Conservation (phyloP, 768 basidiomycete species). For the Rhodotorula paludigena region DNA sequence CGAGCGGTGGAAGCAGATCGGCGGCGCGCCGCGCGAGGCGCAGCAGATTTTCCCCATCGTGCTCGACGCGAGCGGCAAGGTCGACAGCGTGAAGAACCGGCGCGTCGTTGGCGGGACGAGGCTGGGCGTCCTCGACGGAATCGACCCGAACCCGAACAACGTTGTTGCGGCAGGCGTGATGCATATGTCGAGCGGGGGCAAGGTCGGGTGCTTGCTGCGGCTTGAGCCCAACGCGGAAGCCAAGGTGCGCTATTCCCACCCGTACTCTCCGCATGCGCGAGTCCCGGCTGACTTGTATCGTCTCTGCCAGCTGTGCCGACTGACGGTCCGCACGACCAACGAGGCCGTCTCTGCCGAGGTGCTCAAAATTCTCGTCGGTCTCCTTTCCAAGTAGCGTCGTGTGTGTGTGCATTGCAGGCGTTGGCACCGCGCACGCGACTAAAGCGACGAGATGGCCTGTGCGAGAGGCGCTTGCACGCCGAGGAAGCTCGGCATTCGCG, state of each 20-base stretch:
- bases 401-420: not conserved
- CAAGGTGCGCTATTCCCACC: slow-evolving; percentile 57
- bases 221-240: slow-evolving; percentile 94
- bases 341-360: slow-evolving; percentile 62
- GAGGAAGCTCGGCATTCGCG: too few relatives aligned
- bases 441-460: too few relatives aligned
- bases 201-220: slow-evolving; percentile 88
- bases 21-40: slow-evolving; percentile 86
- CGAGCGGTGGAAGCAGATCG: slow-evolving; percentile 96
- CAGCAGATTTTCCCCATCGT: slow-evolving; percentile 79
- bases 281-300: not conserved
- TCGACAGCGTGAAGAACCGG: slow-evolving; percentile 68
- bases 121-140: slow-evolving; percentile 69
- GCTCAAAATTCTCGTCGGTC: slow-evolving; percentile 25
- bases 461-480: too few relatives aligned
- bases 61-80: slow-evolving; percentile 60
- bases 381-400: slow-evolving; percentile 10
- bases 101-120: slow-evolving; percentile 73
- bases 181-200: slow-evolving; percentile 83
- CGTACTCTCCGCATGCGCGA: not conserved
- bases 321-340: slow-evolving; percentile 92
- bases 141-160: slow-evolving; percentile 93
- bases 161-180: slow-evolving; percentile 92
- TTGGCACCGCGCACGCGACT: not conserved
- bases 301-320: slow-evolving; percentile 66